Conservation (phyloP, 768 basidiomycete genomes). For the Leccinellum rugosiceps region DNA sequence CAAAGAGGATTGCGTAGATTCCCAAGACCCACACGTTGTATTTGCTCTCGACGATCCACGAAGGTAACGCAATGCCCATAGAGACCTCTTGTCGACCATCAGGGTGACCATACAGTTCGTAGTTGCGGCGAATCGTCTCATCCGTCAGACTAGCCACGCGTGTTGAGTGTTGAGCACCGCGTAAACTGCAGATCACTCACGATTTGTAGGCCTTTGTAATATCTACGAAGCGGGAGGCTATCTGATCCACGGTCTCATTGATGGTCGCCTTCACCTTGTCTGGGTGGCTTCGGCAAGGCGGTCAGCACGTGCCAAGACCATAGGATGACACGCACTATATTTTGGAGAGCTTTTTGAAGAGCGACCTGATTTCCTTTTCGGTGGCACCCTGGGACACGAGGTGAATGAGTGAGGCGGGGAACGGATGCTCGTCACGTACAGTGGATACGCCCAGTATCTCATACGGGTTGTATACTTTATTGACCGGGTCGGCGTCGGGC, state of each 20-base stretch:
- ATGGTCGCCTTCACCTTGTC: slow-evolving; percentile 87
- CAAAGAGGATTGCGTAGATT: slow-evolving; percentile 84
- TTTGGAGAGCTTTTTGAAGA: slow-evolving; percentile 89
- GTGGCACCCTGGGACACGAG: slow-evolving; percentile 46
- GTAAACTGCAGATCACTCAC: slow-evolving; percentile 29
- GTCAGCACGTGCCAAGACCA: neutral
- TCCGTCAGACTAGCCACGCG: slow-evolving; percentile 69
- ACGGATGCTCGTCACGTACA: slow-evolving; percentile 28
- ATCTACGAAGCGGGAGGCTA: slow-evolving; percentile 83
- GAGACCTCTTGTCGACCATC: slow-evolving; percentile 94
- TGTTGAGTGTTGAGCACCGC: neutral
- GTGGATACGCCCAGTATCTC: slow-evolving; percentile 80
- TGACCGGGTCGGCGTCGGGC: slow-evolving; percentile 50
- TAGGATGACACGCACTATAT: slow-evolving; percentile 55
- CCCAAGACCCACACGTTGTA: slow-evolving; percentile 92
- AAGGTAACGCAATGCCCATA: slow-evolving; percentile 92
- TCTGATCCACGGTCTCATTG: slow-evolving; percentile 84
- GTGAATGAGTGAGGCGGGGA: neutral
- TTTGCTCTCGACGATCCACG: slow-evolving; percentile 88
- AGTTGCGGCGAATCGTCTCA: slow-evolving; percentile 87
- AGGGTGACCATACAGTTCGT: slow-evolving; percentile 86
- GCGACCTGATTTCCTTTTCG: slow-evolving; percentile 93
- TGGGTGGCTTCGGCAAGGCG: slow-evolving; percentile 64
- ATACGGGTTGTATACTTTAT: slow-evolving; percentile 88
- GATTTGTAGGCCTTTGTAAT: slow-evolving; percentile 98